Conservation (phyloP, 2,329 filamentous ascomycete species). For the Hortaea werneckii region DNA sequence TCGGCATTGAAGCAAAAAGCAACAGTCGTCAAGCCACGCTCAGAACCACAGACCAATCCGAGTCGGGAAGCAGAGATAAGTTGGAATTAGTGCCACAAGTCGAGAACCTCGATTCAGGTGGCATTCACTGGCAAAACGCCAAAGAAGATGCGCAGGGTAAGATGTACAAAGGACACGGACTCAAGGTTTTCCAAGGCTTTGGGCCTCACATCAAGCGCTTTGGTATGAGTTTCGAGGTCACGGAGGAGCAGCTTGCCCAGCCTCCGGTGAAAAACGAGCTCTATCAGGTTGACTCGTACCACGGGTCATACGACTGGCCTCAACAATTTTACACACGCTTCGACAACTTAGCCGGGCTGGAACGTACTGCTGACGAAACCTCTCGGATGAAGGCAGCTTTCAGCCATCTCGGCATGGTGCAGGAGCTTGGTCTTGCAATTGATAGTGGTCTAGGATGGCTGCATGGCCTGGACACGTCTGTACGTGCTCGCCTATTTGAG, state of each 20-base stretch:
- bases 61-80: conserved; percentile 3
- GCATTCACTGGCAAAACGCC: conserved; percentile 33
- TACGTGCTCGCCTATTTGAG: conserved; percentile 38
- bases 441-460: conserved; percentile 61
- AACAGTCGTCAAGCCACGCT: conserved; percentile 3
- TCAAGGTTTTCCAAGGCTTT: conserved; percentile 53
- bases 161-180: conserved; percentile 46
- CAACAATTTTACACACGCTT: conserved; percentile 50
- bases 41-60: conserved; percentile 8
- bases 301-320: conserved; percentile 58
- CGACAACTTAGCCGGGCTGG: conserved; percentile 48
- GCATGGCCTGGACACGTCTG: conserved; percentile 48
- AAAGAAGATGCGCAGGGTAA: conserved; percentile 29
- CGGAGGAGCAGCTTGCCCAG: conserved; percentile 38
- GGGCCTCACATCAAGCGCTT: conserved; percentile 52
- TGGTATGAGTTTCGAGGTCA: conserved; percentile 59
- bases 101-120: background rate
- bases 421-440: conserved; percentile 56
- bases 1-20: conserved; percentile 27
- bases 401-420: conserved; percentile 43
- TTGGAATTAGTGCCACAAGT: conserved; percentile 4
- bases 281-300: conserved; percentile 47
- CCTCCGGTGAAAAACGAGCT: conserved; percentile 49
- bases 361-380: conserved; percentile 54
- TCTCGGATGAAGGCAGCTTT: conserved; percentile 52